These are phyloP conservation scores for Cydonia oblonga DNA, from an alignment of 331 rosid species.

Conservation along the genomic window DNA sequence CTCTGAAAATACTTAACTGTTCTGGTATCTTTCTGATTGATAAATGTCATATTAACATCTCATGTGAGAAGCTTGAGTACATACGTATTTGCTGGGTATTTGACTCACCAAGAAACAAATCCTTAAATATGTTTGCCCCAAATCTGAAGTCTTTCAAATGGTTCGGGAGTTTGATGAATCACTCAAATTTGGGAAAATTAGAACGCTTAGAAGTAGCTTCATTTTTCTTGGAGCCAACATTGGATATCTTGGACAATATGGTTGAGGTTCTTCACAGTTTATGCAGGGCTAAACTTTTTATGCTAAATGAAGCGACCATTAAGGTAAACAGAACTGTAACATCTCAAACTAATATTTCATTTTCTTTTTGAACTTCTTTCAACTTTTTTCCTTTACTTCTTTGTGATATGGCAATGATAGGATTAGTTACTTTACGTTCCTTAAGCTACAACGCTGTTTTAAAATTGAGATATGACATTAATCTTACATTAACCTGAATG, in stretches of 20 bases:
- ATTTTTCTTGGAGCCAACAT: neutral
- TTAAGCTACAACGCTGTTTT: neutral
- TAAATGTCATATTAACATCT: neutral
- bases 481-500: neutral
- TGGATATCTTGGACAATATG: neutral
- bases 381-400: neutral
- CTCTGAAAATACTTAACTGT: neutral
- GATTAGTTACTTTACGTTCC: neutral
- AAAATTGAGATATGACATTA: neutral
- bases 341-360: no score
- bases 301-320: neutral
- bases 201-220: neutral
- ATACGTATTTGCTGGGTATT: neutral
- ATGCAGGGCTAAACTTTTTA: neutral
- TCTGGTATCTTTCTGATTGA: neutral
- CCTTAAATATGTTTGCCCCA: neutral
- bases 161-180: neutral
- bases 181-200: neutral
- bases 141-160: neutral
- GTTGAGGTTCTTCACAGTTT: neutral
- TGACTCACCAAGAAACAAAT: neutral
- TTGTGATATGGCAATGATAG: neutral
- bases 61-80: neutral
- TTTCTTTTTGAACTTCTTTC: no score
- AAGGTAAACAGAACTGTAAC: neutral